Percentiles rank a stretch among this genome's conserved stretches.
Conservation (phyloP, 1,139 yeast genomes). For the Pichia cactophila region DNA sequence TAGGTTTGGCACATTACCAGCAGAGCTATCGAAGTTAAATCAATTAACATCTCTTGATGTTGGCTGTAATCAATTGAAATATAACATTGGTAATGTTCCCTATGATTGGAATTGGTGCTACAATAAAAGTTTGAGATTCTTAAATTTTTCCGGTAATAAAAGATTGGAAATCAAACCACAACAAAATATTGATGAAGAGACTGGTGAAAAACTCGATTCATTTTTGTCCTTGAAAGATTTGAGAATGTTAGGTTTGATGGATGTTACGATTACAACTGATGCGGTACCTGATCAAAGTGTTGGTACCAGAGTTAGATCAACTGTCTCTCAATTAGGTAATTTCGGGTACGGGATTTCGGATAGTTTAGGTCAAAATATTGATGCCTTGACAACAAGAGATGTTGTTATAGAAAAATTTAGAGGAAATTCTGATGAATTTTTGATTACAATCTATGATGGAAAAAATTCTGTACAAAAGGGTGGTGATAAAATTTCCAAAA, state of each 20-base stretch:
- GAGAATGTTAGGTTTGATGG: conserved; percentile 80
- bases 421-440: conserved; percentile 64
- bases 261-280: conserved; percentile 80
- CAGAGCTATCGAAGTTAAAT: conserved; percentile 69
- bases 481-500: conserved; percentile 65
- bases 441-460: conserved; percentile 86
- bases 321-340: conserved; percentile 74
- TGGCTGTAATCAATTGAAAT: conserved; percentile 84
- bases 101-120: conserved; percentile 98
- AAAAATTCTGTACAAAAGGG: conserved; percentile 45
- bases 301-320: conserved; percentile 82
- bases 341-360: conserved; percentile 92
- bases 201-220: conserved; percentile 48
- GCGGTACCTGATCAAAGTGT: conserved; percentile 83
- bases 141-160: conserved; percentile 89
- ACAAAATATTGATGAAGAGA: conserved; percentile 33
- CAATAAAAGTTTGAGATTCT: conserved; percentile 65
- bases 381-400: conserved; percentile 69
- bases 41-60: conserved; percentile 73
- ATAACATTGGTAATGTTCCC: conserved; percentile 89
- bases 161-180: conserved; percentile 77
- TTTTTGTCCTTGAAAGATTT: conserved; percentile 66
- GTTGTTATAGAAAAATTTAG: conserved; percentile 82
- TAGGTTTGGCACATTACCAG: conserved; percentile 79
- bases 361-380: conserved; percentile 56